Evolutionary conservation across 2,329 filamentous ascomycete genomes (phyloP).

Genomic region (Nothomitra cinnamomea): DNA sequence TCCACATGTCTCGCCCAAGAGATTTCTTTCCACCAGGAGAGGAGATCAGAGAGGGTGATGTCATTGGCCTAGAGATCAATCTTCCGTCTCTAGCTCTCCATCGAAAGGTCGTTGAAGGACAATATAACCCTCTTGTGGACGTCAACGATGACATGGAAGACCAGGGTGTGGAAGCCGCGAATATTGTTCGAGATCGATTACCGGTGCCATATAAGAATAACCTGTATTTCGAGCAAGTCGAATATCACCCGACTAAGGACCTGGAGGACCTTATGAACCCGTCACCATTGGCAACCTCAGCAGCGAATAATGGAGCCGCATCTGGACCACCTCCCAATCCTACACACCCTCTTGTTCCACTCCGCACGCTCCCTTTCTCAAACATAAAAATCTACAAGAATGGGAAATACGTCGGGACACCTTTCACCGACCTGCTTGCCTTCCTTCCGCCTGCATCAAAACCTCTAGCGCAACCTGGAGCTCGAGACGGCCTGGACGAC

Average conservation of each 20-base stretch:
- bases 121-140: conserved; percentile 28
- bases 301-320: conserved; percentile 24
- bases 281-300: conserved; percentile 30
- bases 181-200: conserved; percentile 88
- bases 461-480: conserved; percentile 49
- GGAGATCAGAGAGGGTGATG: conserved; percentile 73
- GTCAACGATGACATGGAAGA: conserved; percentile 11
- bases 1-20: conserved; percentile 85
- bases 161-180: conserved; percentile 40
- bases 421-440: conserved; percentile 73
- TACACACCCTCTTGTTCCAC: conserved; percentile 53
- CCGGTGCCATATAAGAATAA: conserved; percentile 88
- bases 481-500: conserved; percentile 77
- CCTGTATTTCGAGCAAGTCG: conserved; percentile 84
- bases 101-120: conserved; percentile 72
- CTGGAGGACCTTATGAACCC: conserved; percentile 72
- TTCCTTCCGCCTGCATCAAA: conserved; percentile 84
- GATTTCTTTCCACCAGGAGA: conserved; percentile 70
- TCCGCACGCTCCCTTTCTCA: conserved; percentile 74
- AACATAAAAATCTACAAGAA: conserved; percentile 89
- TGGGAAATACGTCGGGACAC: conserved; percentile 66
- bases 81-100: conserved; percentile 75
- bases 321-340: conserved; percentile 47
- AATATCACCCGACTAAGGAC: conserved; percentile 75
- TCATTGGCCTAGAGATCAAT: conserved; percentile 84